Conservation (phyloP, 1,139 yeast genomes). For the Lodderomyces oxycetoniae region DNA sequence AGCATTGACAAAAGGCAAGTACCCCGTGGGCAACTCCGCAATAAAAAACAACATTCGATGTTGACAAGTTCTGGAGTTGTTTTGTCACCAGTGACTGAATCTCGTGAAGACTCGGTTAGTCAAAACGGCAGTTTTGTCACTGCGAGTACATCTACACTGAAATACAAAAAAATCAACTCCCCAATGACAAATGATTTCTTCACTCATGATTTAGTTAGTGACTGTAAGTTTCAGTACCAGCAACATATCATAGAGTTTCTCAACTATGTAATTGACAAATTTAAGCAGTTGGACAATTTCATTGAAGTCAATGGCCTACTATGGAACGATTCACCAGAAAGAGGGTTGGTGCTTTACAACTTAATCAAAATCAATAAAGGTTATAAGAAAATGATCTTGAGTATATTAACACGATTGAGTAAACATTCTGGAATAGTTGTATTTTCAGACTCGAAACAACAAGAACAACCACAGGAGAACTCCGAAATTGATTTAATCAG, state of each 20-base stretch:
- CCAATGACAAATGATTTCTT: slow-evolving; percentile 9
- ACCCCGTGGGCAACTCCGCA: too few relatives aligned
- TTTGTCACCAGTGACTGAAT: too few relatives aligned
- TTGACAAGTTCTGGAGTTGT: too few relatives aligned
- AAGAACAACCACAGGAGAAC: not conserved
- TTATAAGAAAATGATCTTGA: slow-evolving; percentile 10
- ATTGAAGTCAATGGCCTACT: slow-evolving; percentile 5
- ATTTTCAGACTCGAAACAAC: not conserved
- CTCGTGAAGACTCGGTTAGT: too few relatives aligned
- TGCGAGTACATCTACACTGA: too few relatives aligned
- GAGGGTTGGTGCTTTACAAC: slow-evolving; percentile 10
- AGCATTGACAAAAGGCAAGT: too few relatives aligned
- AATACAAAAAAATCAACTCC: slow-evolving; percentile 7
- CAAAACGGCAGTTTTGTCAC: too few relatives aligned
- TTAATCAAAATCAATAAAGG: slow-evolving; percentile 8
- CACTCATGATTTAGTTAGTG: slow-evolving; percentile 5
- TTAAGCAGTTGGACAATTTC: slow-evolving; percentile 11
- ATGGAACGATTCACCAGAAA: slow-evolving; percentile 9
- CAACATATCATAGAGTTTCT: slow-evolving; percentile 12
- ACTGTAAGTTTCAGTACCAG: slow-evolving; percentile 10
- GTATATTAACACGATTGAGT: slow-evolving; percentile 10
- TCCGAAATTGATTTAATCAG: slow-evolving; percentile 10
- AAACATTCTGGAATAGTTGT: slow-evolving; percentile 6
- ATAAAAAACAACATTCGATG: too few relatives aligned
- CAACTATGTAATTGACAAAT: slow-evolving; percentile 10